A percentile compares a stretch with the other conserved stretches of the same genome.
Evolutionary conservation across 2,329 filamentous ascomycete genomes (phyloP).

Genomic region (Periconia sp.): DNA sequence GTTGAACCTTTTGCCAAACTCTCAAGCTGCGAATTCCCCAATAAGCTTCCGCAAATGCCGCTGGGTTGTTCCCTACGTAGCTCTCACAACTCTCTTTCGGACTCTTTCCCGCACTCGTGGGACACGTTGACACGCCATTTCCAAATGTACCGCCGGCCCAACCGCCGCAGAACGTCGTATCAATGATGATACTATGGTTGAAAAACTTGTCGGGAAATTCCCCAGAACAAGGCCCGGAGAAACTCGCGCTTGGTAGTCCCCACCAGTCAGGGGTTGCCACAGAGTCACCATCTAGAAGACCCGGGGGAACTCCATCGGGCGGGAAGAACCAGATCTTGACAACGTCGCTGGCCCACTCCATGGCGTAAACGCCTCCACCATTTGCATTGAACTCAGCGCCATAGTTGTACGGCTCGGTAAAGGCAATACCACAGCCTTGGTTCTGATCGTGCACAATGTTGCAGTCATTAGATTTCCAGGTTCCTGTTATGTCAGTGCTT

Average conservation of each 20-base stretch:
- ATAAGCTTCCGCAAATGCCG: constrained; percentile 36
- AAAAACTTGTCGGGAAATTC: constrained; percentile 61
- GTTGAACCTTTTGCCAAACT: constrained; percentile 44
- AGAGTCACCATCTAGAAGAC: constrained; percentile 16
- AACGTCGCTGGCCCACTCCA: constrained; percentile 67
- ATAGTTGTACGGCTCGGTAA: constrained; percentile 27
- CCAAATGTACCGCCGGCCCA: constrained; percentile 27
- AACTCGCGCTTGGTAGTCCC: constrained; percentile 69
- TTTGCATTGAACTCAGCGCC: constrained; percentile 36
- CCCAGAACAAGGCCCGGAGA: constrained; percentile 53
- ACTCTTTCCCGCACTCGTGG: constrained; percentile 20
- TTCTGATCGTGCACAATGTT: constrained; percentile 44
- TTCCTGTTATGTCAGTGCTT: constrained; percentile 50
- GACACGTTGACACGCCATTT: constrained; percentile 53
- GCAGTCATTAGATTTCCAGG: constrained; percentile 53
- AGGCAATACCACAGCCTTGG: constrained; percentile 22
- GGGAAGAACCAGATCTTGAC: constrained; percentile 84
- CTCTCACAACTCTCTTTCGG: constrained; percentile 29
- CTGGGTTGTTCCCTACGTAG: constrained; percentile 25
- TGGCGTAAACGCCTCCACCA: constrained; percentile 50
- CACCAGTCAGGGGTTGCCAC: constrained; percentile 68
- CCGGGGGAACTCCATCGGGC: constrained; percentile 63
- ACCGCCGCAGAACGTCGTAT: constrained; percentile 73
- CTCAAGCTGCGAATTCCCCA: constrained; percentile 50
- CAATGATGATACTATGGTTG: constrained; percentile 75